Evolutionary conservation across 345 rosid species (phyloP), one percentile per base, ranked within the genome.

Genomic region (Boechera divaricarpa): DNA sequence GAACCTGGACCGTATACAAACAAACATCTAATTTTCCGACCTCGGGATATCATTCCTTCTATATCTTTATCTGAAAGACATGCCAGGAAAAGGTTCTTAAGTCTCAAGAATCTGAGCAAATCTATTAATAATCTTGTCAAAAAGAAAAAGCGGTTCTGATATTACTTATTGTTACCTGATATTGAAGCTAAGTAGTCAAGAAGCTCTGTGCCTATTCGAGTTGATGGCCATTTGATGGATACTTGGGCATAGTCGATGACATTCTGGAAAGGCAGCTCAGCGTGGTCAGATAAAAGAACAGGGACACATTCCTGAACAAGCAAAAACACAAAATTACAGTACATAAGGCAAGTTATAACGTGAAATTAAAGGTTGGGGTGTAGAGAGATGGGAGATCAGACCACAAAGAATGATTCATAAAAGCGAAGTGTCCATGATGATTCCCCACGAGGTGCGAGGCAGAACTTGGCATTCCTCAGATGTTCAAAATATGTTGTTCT

Each of bases 341-440:
- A 18, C 26, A 10, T 35, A 47, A 18, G 10, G 2, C 9, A 33
- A 69, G 18, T 33, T 53, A 67, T 33, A n/a, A 47, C 45, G 36
- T 6, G 24, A 31, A 21, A 41, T 38, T 16, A 44, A 51, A 48
- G 2, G 11, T 58, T 10, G 29, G 2, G 16, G 31, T 28, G 16
- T 32, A 18, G 29, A 24, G 59, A 15, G 60, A 29, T 52, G 49
- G 70, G 74, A 81, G 68, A 79, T 61, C 78, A 55, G 67, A 95
- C 99, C 96, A 90, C 97, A 86, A 95, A 92, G 77, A 84, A 95
- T 0, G 98, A 89, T 79, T 95, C 98, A 3, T 92, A 95, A 76
- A 95, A 92, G 67, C 99, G 88, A 80, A 92, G 98, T 1, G 99
- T 92, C 99, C 99, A 92, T 13, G 98, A 95, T 79, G 99, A 95